Evolutionary conservation across 148 eudicot genomes (phyloP), one percentile per base, ranked within the genome.

Genomic region (Rhododendron vialii): DNA sequence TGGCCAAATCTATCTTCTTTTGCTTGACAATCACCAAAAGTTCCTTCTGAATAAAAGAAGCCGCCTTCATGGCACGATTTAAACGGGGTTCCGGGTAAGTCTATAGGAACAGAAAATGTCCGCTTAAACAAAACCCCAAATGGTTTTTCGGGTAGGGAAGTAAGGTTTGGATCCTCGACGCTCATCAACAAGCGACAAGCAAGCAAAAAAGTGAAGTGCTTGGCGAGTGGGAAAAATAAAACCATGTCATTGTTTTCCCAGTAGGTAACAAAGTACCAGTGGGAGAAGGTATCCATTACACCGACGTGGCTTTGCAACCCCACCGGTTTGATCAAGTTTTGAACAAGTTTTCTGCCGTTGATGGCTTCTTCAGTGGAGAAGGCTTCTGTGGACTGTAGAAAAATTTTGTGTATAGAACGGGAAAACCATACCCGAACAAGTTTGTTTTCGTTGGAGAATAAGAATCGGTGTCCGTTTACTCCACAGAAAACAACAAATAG

Each of bases 21-120:
- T 86, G 87, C 85, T 73, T 87, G 4, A 88, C 67, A 26, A 92
- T 90, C 43, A n/a, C 47, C 30, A 33, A 15, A 3, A 92, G 80
- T 81, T 87, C 86, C 69, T 89, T 88, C 41, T 89, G 84, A 4
- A 90, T 85, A 11, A 57, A 35, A 26, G 84, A 18, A n/a, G 92
- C 59, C 5, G 90, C 92, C 51, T 92, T 89, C 14, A 89, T 86
- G 3, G 89, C 93, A 63, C 83, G 77, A 18, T 81, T 80, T 59
- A 84, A 84, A 92, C 1, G 91, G 84, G 1, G 93, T 92, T 6
- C 93, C 92, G 0, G 91, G 93, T 1, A 92, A 73, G 41, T 90
- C 85, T 0, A 92, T 81, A 2, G 91, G 90, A 5, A 89, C 35
- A 0, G 90, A 82, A 2, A 88, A 67, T 33, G 90, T 43, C 78